phyloP scores from a whole-genome alignment of 192 early-diverging fungal species.

The Backusella liffmaniae region DNA sequence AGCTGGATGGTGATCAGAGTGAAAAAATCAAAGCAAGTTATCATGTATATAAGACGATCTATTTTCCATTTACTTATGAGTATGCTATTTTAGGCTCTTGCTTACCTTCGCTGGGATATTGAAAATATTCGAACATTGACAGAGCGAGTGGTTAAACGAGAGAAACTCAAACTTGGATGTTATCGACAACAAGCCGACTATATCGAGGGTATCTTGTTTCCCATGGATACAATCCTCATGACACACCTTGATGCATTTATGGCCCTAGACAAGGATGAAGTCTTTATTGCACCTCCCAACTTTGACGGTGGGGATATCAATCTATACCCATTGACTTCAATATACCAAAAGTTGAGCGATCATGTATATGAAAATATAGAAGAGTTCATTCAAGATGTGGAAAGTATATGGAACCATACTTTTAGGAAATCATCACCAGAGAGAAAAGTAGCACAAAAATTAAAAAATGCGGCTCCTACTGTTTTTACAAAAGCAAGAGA shows the following conservation, averaged over 20 bases:
- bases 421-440: conserved; percentile 65
- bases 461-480: conserved; percentile 41
- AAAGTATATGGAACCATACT: conserved; percentile 71
- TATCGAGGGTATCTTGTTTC: conserved; percentile 64
- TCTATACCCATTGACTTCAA: background rate
- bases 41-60: too few relatives aligned
- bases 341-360: conserved; percentile 18
- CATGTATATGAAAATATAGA: conserved; percentile 57
- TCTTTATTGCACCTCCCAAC: background rate
- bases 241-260: conserved; percentile 68
- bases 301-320: background rate
- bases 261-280: conserved; percentile 16
- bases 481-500: conserved; percentile 47
- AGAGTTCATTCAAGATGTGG: conserved; percentile 57
- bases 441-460: conserved; percentile 55
- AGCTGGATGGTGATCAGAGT: background rate
- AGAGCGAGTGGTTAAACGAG: conserved; percentile 73
- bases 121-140: conserved; percentile 84
- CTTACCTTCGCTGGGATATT: conserved; percentile 74
- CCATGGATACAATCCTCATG: conserved; percentile 64
- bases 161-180: conserved; percentile 63
- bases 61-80: too few relatives aligned
- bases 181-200: conserved; percentile 60
- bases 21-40: too few relatives aligned
- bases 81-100: conserved; percentile 21